Percentiles rank a stretch among this genome's conserved stretches.
phyloP scores from a whole-genome alignment of 768 basidiomycete genomes.

The Lentinus tigrinus region DNA sequence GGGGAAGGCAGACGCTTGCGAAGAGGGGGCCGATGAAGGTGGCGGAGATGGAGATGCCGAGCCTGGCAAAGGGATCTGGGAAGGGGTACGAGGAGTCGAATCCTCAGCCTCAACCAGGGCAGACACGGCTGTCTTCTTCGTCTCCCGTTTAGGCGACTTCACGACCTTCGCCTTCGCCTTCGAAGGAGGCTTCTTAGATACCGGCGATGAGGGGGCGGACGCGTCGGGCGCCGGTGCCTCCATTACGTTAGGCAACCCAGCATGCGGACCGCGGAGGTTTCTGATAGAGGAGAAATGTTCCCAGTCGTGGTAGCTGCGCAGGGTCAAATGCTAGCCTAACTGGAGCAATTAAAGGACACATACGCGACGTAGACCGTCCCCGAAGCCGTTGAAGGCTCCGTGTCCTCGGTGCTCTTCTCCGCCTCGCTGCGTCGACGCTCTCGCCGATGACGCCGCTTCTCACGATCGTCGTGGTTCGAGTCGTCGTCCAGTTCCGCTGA shows the following conservation, averaged over 20 bases:
- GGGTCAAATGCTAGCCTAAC: constrained; percentile 12
- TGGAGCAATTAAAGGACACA: constrained; percentile 35
- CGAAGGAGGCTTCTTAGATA: constrained; percentile 32
- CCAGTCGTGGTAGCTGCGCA: constrained; percentile 82
- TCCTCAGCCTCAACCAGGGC: constrained; percentile 3
- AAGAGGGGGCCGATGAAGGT: constrained; percentile 15
- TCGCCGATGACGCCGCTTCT: constrained; percentile 42
- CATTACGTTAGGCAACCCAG: constrained; percentile 63
- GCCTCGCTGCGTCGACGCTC: constrained; percentile 35
- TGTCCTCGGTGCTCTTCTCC: constrained; percentile 25
- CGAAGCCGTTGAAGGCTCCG: constrained; percentile 18
- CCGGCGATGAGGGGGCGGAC: constrained; percentile 30
- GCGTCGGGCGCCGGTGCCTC: constrained; percentile 44
- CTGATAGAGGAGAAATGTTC: constrained; percentile 95
- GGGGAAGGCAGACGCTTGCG: constrained; percentile 19
- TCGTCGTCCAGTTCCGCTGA: constrained; percentile 26
- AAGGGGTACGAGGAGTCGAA: constrained; percentile 27
- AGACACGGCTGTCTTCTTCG: constrained; percentile 14
- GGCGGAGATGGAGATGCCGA: constrained; percentile 35
- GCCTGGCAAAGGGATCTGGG: constrained; percentile 35
- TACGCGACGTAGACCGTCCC: constrained; percentile 82
- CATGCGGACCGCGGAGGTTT: constrained; percentile 80
- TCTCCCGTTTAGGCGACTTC: constrained; percentile 5
- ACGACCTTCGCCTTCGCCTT: constrained; percentile 23
- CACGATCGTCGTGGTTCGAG: constrained; percentile 37